phyloP scores from a whole-genome alignment of 306 rosid genomes.

The Dryas drummondii region DNA sequence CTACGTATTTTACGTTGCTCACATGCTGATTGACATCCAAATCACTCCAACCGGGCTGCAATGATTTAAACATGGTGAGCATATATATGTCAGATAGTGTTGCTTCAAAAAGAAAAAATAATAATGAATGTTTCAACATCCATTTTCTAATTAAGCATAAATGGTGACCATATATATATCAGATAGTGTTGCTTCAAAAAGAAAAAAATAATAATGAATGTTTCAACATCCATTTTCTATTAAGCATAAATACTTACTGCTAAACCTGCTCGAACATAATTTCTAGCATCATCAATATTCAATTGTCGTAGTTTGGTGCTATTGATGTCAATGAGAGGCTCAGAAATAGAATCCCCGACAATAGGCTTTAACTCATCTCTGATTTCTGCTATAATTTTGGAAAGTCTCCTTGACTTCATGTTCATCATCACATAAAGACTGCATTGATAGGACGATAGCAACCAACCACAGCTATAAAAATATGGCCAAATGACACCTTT shows the following conservation, averaged over 20 bases:
- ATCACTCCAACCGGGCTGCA: conserved; percentile 26
- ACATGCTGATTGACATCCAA: conserved; percentile 31
- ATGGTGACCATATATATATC: background rate
- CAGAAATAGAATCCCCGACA: background rate
- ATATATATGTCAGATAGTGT: too few relatives aligned
- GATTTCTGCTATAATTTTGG: background rate
- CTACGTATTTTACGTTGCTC: conserved; percentile 16
- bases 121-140: background rate
- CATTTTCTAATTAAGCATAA: background rate
- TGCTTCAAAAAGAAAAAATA: too few relatives aligned
- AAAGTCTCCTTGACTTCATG: background rate
- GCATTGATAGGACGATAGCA: too few relatives aligned
- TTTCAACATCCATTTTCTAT: background rate
- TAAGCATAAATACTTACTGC: background rate
- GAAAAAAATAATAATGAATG: background rate
- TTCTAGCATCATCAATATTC: background rate
- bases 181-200: too few relatives aligned
- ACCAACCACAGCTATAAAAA: too few relatives aligned
- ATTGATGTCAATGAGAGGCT: background rate
- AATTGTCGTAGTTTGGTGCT: background rate
- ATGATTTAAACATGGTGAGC: too few relatives aligned
- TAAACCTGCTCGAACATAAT: background rate
- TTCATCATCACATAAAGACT: conserved; percentile 4
- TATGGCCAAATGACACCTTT: too few relatives aligned
- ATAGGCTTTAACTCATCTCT: background rate